Evolutionary conservation across 352 stramenopile genomes (phyloP), one percentile per base, ranked within the genome.

Genomic region (Hyphochytrium catenoides): DNA sequence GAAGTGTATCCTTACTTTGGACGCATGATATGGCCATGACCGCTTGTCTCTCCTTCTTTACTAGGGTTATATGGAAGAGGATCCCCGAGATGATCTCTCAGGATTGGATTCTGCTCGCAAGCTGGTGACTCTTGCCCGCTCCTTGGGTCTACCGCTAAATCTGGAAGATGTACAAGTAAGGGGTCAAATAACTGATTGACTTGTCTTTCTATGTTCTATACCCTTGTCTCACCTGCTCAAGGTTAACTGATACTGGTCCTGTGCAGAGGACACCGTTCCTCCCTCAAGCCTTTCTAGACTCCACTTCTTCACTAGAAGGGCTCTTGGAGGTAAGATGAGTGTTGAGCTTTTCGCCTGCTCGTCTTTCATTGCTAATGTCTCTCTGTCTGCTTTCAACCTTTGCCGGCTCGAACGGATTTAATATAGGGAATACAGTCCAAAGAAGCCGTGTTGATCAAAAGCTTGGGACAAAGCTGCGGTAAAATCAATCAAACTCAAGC

Each of bases 51-150:
- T n/a, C n/a, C n/a, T n/a, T n/a, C n/a, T n/a, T n/a, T n/a, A n/a
- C n/a, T n/a, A 60, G 7, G 66, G 63, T 2, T 76, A 70, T 31
- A 74, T 64, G 30, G 66, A 79, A 34, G 52, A 49, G 18, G 60
- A 79, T 33, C 62, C 63, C 3, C 56, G 60, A n/a, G 54, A 74
- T 8, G 66, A 77, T 33, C 55, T 79, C 14, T 61, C 50, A 3
- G 66, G 66, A 11, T 47, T 37, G 6, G 62, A 79, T 34, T 62
- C 73, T 47, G 62, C 57, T 0, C 50, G 59, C 25, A 81, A 81
- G 47, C 62, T 75, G 26, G 48, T 71, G 6, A 58, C 75, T 14
- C 36, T 79, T 21, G 57, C 63, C 0, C 61, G 66, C 20, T 61
- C 59, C 12, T 57, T 79, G 3, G 62, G 63, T 23, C 56, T 60